A percentile compares a stretch with the other conserved stretches of the same genome.
Evolutionary conservation across 2,329 filamentous ascomycete genomes (phyloP).

Genomic region (Didymella lethalis): DNA sequence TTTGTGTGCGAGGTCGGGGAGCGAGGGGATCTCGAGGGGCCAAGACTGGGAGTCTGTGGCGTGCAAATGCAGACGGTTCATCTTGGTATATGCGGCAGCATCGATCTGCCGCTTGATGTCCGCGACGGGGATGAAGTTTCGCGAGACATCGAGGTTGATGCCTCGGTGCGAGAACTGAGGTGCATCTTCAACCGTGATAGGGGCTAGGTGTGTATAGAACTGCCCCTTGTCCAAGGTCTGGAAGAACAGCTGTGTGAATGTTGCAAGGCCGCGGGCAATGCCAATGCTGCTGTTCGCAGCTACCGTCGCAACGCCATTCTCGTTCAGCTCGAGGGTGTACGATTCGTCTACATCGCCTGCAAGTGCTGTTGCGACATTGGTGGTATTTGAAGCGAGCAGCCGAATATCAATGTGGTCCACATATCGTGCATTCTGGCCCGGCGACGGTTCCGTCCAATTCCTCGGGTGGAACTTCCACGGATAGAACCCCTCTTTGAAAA

Average conservation of each 20-base stretch:
- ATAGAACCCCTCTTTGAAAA: slow-evolving; percentile 74
- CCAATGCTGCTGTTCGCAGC: slow-evolving; percentile 72
- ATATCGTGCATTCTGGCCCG: slow-evolving; percentile 53
- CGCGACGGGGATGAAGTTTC: slow-evolving; percentile 72
- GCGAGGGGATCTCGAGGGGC: slow-evolving; percentile 79
- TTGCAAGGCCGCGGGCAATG: slow-evolving; percentile 75
- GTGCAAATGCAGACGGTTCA: slow-evolving; percentile 84
- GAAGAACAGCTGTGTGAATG: slow-evolving; percentile 83
- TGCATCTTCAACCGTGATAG: slow-evolving; percentile 74
- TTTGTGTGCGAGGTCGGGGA: slow-evolving; percentile 75
- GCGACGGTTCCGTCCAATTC: slow-evolving; percentile 68
- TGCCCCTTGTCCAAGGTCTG: slow-evolving; percentile 65
- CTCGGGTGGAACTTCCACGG: slow-evolving; percentile 80
- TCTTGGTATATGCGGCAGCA: slow-evolving; percentile 78
- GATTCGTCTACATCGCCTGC: slow-evolving; percentile 76
- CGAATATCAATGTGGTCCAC: slow-evolving; percentile 69
- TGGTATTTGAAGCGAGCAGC: slow-evolving; percentile 64
- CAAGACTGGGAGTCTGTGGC: slow-evolving; percentile 85
- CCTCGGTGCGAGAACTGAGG: slow-evolving; percentile 81
- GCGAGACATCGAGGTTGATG: slow-evolving; percentile 78
- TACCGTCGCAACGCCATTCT: slow-evolving; percentile 68
- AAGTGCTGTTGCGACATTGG: slow-evolving; percentile 65
- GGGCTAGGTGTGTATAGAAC: slow-evolving; percentile 74
- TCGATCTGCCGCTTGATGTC: slow-evolving; percentile 80
- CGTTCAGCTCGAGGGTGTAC: slow-evolving; percentile 70